Evolutionary conservation across 148 eudicot species (phyloP).

Genomic region (Spergularia bocconei): DNA sequence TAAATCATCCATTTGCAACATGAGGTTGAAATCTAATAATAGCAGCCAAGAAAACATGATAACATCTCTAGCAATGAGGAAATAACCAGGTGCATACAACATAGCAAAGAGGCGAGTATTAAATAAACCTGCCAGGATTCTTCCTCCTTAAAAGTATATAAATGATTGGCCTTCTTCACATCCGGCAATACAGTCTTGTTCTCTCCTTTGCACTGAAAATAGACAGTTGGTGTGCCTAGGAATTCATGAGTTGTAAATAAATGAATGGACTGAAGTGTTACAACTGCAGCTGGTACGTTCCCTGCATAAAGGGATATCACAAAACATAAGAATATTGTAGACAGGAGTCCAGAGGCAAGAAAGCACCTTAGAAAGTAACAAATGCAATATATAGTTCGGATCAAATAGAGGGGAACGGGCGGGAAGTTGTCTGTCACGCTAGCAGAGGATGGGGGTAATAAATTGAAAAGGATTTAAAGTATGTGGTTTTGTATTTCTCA

Average conservation of each 20-base stretch:
- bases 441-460: not conserved
- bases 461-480: not conserved
- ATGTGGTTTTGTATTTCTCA: not conserved
- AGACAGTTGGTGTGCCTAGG: conserved; percentile 30
- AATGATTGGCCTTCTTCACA: conserved; percentile 29
- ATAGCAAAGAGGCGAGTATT: not conserved
- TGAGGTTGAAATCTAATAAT: no score
- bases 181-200: conserved; percentile 33
- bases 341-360: not conserved
- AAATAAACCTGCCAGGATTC: conserved; percentile 42
- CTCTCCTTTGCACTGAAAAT: conserved; percentile 36
- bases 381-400: not conserved
- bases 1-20: no score
- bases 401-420: no score
- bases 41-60: not conserved
- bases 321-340: conserved; percentile 3
- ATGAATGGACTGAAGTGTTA: conserved; percentile 23
- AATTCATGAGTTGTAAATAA: conserved; percentile 30
- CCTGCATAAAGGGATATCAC: conserved; percentile 16
- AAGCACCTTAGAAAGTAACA: not conserved
- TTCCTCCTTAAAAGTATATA: conserved; percentile 34
- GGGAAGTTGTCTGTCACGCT: not conserved
- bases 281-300: conserved; percentile 24
- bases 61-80: not conserved
- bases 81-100: not conserved